phyloP scores from a whole-genome alignment of 148 eudicot genomes.

The Silene latifolia region DNA sequence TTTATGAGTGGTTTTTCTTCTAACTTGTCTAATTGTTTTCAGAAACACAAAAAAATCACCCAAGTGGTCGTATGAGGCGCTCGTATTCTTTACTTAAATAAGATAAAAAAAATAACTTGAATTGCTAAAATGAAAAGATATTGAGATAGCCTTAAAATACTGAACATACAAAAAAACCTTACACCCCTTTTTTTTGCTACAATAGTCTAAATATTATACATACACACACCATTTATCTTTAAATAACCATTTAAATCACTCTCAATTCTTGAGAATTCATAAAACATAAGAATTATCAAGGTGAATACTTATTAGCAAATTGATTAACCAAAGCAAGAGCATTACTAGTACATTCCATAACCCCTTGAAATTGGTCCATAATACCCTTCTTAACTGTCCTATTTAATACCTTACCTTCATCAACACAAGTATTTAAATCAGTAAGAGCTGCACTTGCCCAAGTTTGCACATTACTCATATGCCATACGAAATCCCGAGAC shows the following conservation, averaged over 20 bases:
- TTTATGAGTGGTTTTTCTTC: no score
- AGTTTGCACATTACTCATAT: slow-evolving; percentile 64
- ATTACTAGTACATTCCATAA: slow-evolving; percentile 54
- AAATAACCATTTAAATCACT: not conserved
- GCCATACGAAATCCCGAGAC: slow-evolving; percentile 45
- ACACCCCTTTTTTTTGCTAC: not conserved
- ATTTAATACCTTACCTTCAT: slow-evolving; percentile 44
- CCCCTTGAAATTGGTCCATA: slow-evolving; percentile 36
- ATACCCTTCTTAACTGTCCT: slow-evolving; percentile 35
- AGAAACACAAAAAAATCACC: no score
- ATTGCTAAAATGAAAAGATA: no score
- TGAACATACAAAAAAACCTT: not conserved
- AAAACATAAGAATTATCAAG: not conserved
- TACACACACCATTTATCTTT: not conserved
- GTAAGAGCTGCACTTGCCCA: slow-evolving; percentile 69
- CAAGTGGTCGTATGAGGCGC: no score
- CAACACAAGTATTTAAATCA: slow-evolving; percentile 50
- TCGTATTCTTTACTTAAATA: no score
- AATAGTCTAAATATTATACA: not conserved
- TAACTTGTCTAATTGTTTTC: no score
- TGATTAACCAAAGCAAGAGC: slow-evolving; percentile 57
- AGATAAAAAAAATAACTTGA: no score
- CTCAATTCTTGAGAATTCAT: not conserved
- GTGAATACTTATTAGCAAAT: slow-evolving; percentile 29
- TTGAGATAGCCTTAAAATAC: no score